A percentile compares a stretch with the other conserved stretches of the same genome.
phyloP scores from a whole-genome alignment of 371 early-diverging fungal species.

The Nosema granulosis region DNA sequence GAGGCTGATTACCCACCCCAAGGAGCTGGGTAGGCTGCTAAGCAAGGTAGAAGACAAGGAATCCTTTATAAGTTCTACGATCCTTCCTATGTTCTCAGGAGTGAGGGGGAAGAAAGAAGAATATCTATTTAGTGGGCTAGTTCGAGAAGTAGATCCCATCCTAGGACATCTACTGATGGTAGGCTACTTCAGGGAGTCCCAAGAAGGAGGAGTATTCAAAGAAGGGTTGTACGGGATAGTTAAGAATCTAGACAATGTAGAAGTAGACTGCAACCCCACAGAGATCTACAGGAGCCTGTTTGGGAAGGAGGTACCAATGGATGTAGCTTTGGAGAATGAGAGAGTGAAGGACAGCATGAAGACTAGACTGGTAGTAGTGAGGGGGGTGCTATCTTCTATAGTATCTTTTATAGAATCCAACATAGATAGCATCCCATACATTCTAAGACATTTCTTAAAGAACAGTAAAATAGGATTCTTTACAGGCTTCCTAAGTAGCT shows the following conservation, averaged over 20 bases:
- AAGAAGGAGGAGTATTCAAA: conserved; percentile 10
- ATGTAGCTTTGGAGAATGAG: conserved; percentile 51
- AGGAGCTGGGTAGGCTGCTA: conserved; percentile 77
- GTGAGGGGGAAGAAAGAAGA: conserved; percentile 90
- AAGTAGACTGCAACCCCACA: conserved; percentile 44
- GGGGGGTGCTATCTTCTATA: conserved; percentile 20
- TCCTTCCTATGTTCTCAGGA: conserved; percentile 85
- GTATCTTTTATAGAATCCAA: conserved; percentile 26
- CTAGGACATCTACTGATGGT: conserved; percentile 9
- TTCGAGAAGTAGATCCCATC: conserved; percentile 63
- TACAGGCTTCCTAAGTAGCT: conserved; percentile 45
- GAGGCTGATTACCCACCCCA: conserved; percentile 85
- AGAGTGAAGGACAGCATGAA: conserved; percentile 39
- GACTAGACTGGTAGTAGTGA: conserved; percentile 22
- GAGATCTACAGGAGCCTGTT: conserved; percentile 33
- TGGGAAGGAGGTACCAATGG: conserved; percentile 11
- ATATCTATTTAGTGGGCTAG: conserved; percentile 82
- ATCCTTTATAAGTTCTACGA: conserved; percentile 77
- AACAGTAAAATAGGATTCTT: conserved; percentile 25
- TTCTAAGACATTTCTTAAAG: conserved; percentile 36
- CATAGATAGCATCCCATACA: conserved; percentile 37
- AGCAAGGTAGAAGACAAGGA: conserved; percentile 70
- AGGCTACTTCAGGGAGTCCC: conserved; percentile 34
- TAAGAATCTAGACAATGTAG: conserved; percentile 10
- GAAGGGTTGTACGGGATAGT: conserved; percentile 4